Evolutionary conservation across 192 early-diverging fungal species (phyloP).

Genomic region (Mortierella claussenii): DNA sequence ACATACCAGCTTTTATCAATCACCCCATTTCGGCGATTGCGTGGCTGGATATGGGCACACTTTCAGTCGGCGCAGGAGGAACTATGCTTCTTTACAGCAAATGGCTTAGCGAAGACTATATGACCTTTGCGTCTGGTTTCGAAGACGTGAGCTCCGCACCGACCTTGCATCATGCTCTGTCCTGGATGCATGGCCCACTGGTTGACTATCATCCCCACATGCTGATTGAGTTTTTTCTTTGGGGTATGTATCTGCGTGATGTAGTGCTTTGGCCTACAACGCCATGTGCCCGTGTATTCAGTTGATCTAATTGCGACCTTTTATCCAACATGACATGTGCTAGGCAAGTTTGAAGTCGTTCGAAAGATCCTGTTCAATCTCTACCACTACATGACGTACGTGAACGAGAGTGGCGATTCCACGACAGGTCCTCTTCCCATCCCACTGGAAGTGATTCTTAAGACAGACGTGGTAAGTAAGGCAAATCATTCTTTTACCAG

Average conservation of each 20-base stretch:
- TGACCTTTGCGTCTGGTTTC: slow-evolving; percentile 24
- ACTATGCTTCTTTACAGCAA: slow-evolving; percentile 70
- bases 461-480: slow-evolving; percentile 58
- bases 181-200: slow-evolving; percentile 67
- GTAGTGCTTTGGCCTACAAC: background rate
- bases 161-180: slow-evolving; percentile 64
- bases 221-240: slow-evolving; percentile 76
- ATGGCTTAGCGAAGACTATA: slow-evolving; percentile 67
- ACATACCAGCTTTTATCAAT: slow-evolving; percentile 59
- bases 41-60: slow-evolving; percentile 67
- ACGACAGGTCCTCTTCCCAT: slow-evolving; percentile 67
- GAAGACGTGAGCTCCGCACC: slow-evolving; percentile 36
- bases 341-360: slow-evolving; percentile 74
- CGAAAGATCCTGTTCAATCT: slow-evolving; percentile 70
- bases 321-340: background rate
- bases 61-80: slow-evolving; percentile 66
- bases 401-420: slow-evolving; percentile 59
- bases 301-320: too few relatives aligned
- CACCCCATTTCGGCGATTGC: slow-evolving; percentile 58
- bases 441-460: slow-evolving; percentile 69
- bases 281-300: background rate
- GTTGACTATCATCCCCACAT: slow-evolving; percentile 80
- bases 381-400: slow-evolving; percentile 68
- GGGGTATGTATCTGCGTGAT: slow-evolving; percentile 56
- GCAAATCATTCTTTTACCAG: too few relatives aligned